These are phyloP conservation scores for Sanguinoderma infundibulare DNA, from an alignment of 1,284 basidiomycete genomes.

Conservation along the genomic window DNA sequence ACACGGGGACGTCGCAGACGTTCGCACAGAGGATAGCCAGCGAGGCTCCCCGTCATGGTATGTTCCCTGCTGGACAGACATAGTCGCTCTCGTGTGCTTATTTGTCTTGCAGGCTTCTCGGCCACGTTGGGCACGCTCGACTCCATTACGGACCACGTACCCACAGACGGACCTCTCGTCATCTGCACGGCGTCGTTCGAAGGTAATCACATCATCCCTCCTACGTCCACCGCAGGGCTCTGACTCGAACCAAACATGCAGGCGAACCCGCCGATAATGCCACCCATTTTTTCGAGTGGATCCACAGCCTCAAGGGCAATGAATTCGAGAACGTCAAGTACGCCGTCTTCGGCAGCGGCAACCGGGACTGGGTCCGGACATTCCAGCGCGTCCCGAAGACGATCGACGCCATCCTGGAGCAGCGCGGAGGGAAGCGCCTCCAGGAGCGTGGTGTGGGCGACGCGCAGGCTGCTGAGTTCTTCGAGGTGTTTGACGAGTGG, in stretches of 20 bases:
- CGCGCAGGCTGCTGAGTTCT: constrained; percentile 48
- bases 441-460: constrained; percentile 46
- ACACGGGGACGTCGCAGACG: constrained; percentile 55
- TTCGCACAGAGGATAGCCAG: constrained; percentile 53
- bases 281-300: constrained; percentile 49
- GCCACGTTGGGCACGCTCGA: constrained; percentile 49
- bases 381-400: constrained; percentile 55
- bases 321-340: constrained; percentile 45
- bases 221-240: neutral
- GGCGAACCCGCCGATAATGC: constrained; percentile 56
- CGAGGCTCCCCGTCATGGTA: constrained; percentile 45
- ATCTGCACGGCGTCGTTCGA: constrained; percentile 59
- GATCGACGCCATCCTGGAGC: constrained; percentile 44
- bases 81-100: neutral
- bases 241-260: constrained; percentile 9
- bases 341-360: constrained; percentile 58
- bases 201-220: constrained; percentile 33
- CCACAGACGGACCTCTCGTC: constrained; percentile 51
- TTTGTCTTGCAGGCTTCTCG: constrained; percentile 41
- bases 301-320: constrained; percentile 38
- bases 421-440: constrained; percentile 47
- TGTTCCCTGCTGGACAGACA: neutral
- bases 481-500: constrained; percentile 52
- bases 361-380: constrained; percentile 56
- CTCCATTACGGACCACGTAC: constrained; percentile 43